Evolutionary conservation across 768 basidiomycete genomes (phyloP).

Genomic region (Chlorophyllum brunneum): DNA sequence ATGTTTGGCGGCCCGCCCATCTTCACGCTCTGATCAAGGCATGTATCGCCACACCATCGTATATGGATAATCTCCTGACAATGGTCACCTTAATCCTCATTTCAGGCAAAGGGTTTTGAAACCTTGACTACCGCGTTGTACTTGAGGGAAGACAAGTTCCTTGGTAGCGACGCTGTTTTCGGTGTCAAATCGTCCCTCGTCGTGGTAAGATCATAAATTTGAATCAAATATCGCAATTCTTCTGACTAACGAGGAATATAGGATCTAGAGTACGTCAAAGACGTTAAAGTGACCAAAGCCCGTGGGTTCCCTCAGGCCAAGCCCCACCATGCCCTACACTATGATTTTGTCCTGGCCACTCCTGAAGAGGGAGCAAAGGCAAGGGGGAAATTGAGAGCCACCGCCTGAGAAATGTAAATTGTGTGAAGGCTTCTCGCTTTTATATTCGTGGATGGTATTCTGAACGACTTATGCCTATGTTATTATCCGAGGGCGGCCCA

Average conservation of each 20-base stretch:
- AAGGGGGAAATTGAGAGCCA: slow-evolving; percentile 19
- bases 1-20: slow-evolving; percentile 77
- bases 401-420: not conserved
- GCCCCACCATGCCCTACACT: slow-evolving; percentile 34
- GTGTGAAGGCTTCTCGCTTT: too few relatives aligned
- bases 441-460: not conserved
- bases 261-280: slow-evolving; percentile 51
- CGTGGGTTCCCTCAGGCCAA: slow-evolving; percentile 46
- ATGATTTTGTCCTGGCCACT: slow-evolving; percentile 40
- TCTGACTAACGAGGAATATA: slow-evolving; percentile 23
- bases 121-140: slow-evolving; percentile 74
- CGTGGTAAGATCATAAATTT: slow-evolving; percentile 47
- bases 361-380: slow-evolving; percentile 32
- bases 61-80: not conserved
- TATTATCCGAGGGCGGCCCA: too few relatives aligned
- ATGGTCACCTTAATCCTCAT: slow-evolving; percentile 20
- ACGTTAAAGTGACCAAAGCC: slow-evolving; percentile 49
- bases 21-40: slow-evolving; percentile 72
- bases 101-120: slow-evolving; percentile 64
- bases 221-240: not conserved
- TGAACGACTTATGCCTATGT: not conserved
- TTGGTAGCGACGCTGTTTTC: slow-evolving; percentile 74
- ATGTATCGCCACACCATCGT: not conserved
- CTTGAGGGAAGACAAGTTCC: slow-evolving; percentile 62
- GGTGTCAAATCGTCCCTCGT: slow-evolving; percentile 79